Evolutionary conservation across 2,329 filamentous ascomycete genomes (phyloP).

Genomic region (Penicillium sp.): DNA sequence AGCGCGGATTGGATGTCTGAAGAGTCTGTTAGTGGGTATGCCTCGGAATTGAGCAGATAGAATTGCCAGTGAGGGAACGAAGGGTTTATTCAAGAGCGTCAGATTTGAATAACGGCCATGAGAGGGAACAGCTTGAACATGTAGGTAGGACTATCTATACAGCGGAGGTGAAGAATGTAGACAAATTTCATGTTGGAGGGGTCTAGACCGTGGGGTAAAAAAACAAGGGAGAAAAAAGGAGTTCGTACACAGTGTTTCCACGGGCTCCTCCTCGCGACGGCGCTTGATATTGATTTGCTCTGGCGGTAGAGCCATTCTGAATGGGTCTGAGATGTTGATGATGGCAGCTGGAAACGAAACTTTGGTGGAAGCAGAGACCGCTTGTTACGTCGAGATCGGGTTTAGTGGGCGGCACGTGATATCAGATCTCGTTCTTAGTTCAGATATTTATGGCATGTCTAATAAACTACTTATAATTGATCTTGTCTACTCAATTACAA

Average conservation of each 20-base stretch:
- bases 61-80: background rate
- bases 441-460: too few species aligned
- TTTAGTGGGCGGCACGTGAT: constrained; percentile 4
- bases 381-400: constrained; percentile 1
- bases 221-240: constrained; percentile 5
- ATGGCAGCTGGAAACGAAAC: constrained; percentile 6
- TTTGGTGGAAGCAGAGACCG: background rate
- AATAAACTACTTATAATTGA: too few species aligned
- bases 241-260: constrained; percentile 49
- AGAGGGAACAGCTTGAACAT: background rate
- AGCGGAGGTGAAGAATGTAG: constrained; percentile 4
- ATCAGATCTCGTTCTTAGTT: background rate
- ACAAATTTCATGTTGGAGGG: constrained; percentile 9
- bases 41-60: background rate
- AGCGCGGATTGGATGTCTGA: constrained; percentile 44
- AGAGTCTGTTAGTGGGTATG: constrained; percentile 6
- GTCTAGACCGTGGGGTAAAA: constrained; percentile 14
- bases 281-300: constrained; percentile 53
- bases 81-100: background rate
- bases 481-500: too few species aligned
- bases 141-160: background rate
- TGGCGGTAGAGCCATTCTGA: constrained; percentile 44
- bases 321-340: background rate
- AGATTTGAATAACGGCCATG: background rate
- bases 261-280: constrained; percentile 52